A percentile compares a stretch with the other conserved stretches of the same genome.
Conservation (phyloP, 768 basidiomycete genomes). For the Boletus tylopilopsis region DNA sequence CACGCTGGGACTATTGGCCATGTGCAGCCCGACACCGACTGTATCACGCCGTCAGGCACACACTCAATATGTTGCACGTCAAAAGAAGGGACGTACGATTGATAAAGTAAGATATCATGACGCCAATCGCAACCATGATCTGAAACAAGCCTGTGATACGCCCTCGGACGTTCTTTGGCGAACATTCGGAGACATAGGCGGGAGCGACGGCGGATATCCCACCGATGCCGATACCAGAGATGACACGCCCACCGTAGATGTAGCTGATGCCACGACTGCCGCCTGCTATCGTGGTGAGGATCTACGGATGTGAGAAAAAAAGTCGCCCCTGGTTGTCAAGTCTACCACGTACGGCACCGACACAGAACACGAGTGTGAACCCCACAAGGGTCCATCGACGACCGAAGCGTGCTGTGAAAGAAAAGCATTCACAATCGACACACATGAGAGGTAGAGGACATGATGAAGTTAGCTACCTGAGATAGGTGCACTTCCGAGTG, state of each 20-base stretch:
- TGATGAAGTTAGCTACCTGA: slow-evolving; percentile 45
- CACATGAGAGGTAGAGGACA: neutral
- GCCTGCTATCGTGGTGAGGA: slow-evolving; percentile 66
- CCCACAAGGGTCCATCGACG: slow-evolving; percentile 58
- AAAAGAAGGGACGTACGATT: slow-evolving; percentile 47
- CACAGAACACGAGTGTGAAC: slow-evolving; percentile 59
- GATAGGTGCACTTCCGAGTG: slow-evolving; percentile 65
- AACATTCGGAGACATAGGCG: slow-evolving; percentile 82
- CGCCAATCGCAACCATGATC: slow-evolving; percentile 79
- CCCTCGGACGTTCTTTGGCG: slow-evolving; percentile 83
- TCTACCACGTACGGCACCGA: slow-evolving; percentile 62
- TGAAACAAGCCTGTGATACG: slow-evolving; percentile 85
- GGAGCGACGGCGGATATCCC: slow-evolving; percentile 82
- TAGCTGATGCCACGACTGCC: slow-evolving; percentile 54
- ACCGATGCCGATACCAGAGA: slow-evolving; percentile 79
- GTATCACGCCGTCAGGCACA: neutral
- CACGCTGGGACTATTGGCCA: slow-evolving; percentile 42
- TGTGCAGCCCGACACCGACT: slow-evolving; percentile 61
- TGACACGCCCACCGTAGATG: slow-evolving; percentile 79
- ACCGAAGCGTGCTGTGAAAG: slow-evolving; percentile 53
- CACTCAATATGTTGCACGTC: too few species aligned
- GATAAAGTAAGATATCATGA: slow-evolving; percentile 82
- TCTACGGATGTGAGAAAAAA: slow-evolving; percentile 33
- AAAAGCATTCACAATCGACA: too few species aligned
- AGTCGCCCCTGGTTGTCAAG: neutral